Conservation (phyloP, 2,329 filamentous ascomycete genomes). For the Coleophoma eucalyptorum region DNA sequence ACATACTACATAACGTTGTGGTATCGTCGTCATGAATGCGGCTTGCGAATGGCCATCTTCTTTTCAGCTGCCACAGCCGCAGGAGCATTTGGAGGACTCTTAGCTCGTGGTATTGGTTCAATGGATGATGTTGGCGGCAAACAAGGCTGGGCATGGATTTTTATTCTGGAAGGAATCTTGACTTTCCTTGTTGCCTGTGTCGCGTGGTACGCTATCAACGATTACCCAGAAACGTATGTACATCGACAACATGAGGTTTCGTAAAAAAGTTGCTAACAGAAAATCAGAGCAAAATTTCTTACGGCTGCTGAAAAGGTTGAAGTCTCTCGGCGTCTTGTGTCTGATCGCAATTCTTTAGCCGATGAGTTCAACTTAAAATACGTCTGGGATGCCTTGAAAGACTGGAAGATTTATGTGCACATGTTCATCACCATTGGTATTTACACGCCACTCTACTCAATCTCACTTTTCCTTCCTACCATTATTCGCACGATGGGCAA, state of each 20-base stretch:
- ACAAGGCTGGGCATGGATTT: constrained; percentile 44
- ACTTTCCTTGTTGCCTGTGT: constrained; percentile 33
- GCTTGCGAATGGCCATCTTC: constrained; percentile 57
- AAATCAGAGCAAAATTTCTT: constrained; percentile 34
- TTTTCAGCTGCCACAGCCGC: constrained; percentile 50
- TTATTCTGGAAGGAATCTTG: constrained; percentile 47
- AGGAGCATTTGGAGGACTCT: constrained; percentile 43
- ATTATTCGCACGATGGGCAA: constrained; percentile 41
- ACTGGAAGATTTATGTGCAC: constrained; percentile 39
- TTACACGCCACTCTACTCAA: constrained; percentile 11
- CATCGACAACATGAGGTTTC: neutral
- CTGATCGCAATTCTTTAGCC: constrained; percentile 10
- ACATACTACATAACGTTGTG: constrained; percentile 49
- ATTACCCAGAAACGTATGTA: constrained; percentile 15
- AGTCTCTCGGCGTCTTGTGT: constrained; percentile 13
- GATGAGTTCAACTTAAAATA: constrained; percentile 27
- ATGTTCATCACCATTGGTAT: constrained; percentile 13
- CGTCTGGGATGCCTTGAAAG: constrained; percentile 35
- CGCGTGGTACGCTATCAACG: constrained; percentile 14
- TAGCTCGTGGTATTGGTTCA: constrained; percentile 39
- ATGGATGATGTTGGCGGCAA: constrained; percentile 38
- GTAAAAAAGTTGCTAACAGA: no score
- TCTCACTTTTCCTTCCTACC: constrained; percentile 32
- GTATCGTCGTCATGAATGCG: constrained; percentile 54
- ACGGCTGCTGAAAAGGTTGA: constrained; percentile 29